Conservation (phyloP, 768 basidiomycete genomes). For the Amanita rimosa region DNA sequence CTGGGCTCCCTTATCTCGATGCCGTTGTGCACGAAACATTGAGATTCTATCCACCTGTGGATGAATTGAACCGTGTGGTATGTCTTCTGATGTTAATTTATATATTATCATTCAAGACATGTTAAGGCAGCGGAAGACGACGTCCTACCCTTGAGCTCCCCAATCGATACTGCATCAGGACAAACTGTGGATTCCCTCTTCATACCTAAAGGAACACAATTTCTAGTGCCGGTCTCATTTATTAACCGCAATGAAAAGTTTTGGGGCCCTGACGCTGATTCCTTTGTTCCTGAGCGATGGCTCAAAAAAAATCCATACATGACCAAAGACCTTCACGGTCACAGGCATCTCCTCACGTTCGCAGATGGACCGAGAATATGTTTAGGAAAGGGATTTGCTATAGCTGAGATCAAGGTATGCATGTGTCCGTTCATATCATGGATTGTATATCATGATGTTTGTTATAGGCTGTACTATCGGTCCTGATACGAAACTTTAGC, state of each 20-base stretch:
- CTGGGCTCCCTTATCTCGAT: slow-evolving; percentile 32
- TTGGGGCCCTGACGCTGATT: slow-evolving; percentile 34
- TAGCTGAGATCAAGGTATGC: slow-evolving; percentile 2
- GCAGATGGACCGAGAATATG: slow-evolving; percentile 33
- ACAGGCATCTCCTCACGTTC: slow-evolving; percentile 32
- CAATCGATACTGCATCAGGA: slow-evolving; percentile 18
- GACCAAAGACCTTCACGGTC: slow-evolving; percentile 23
- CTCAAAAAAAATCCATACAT: slow-evolving; percentile 13
- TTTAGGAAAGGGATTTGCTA: slow-evolving; percentile 30
- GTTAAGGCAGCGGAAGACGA: slow-evolving; percentile 27
- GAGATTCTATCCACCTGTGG: slow-evolving; percentile 24
- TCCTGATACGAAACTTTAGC: too few relatives aligned
- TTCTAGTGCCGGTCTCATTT: slow-evolving; percentile 23
- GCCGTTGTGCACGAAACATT: slow-evolving; percentile 28
- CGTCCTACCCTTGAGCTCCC: slow-evolving; percentile 24
- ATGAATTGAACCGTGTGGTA: slow-evolving; percentile 21
- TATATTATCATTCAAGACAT: not conserved
- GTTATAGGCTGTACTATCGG: too few relatives aligned
- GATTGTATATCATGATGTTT: too few relatives aligned
- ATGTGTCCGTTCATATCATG: too few relatives aligned
- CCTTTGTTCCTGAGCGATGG: slow-evolving; percentile 36
- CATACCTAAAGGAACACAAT: slow-evolving; percentile 24
- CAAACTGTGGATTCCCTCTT: slow-evolving; percentile 18
- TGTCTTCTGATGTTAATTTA: not conserved
- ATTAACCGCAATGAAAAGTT: slow-evolving; percentile 27